Base-by-base conservation (phyloP, 2,329 filamentous ascomycete species). In the Trichothecium roseum region DNA sequence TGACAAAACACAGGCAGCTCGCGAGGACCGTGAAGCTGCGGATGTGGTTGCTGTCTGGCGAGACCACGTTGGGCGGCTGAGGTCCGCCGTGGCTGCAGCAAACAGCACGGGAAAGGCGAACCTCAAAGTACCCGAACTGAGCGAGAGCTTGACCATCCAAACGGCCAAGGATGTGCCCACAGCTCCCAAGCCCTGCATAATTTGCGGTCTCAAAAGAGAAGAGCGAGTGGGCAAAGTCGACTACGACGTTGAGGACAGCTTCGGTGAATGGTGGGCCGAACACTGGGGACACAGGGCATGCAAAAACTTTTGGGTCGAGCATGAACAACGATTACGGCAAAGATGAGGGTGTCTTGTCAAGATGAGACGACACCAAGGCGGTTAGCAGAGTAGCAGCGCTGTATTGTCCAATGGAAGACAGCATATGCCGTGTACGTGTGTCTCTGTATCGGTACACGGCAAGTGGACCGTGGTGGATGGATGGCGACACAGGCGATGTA, bases 201-300 rank as follows among this genome's bases (percentile, higher is more conserved):
- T 96, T 22, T 96, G 89, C 56, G 89, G 89, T 0, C 59, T 96
- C 44, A 91, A 84, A 61, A 69, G 89, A 43, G 86, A 94, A 28
- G 89, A 96, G 60, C 72, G 89, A 34, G 68, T 95, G 9, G 57
- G 63, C 15, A 85, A 79, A 50, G 72, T 91, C 24, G 87, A 94
- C 50, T 64, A 78, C 35, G 69, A 79, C 18, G 76, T 93, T 8
- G 79, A 89, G 48, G 89, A 96, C 56, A 87, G 83, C 54, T 95
- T 95, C 64, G 87, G 86, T 10, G 89, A 96, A 62, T 96, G 87
- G 85, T 96, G 89, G 89, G 68, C 82, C 29, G 87, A 95, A 31
- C 81, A 89, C 55, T 88, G 86, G 81, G 85, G 81, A 0, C 83
- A 88, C 57, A 65, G 74, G 42, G 73, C 75, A 15, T 96, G 89